Conservation (phyloP, 164 flowering plant species). For the Magnolia sinica region DNA sequence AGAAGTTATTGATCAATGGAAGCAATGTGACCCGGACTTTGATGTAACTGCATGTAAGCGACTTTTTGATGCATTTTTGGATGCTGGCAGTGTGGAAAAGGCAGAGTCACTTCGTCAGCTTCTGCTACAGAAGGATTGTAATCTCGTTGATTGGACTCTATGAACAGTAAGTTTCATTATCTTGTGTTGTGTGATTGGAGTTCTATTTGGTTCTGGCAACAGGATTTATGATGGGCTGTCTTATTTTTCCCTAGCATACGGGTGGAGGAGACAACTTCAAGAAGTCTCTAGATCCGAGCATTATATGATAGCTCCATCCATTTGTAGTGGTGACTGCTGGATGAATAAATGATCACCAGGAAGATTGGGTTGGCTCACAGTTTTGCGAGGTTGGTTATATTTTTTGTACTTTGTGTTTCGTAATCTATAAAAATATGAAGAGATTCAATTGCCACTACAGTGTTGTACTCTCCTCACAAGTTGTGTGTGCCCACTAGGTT, state of each 20-base stretch:
- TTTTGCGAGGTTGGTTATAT: not conserved
- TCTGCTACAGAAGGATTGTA: slow-evolving; percentile 28
- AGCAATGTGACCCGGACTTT: slow-evolving; percentile 52
- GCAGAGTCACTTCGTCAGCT: slow-evolving; percentile 32
- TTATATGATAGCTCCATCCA: not conserved
- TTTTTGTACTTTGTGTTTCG: not conserved
- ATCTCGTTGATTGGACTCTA: slow-evolving; percentile 20
- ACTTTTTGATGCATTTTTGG: slow-evolving; percentile 50
- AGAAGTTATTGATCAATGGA: slow-evolving; percentile 75
- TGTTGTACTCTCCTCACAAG: not conserved
- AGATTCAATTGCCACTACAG: not conserved
- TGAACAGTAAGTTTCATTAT: not conserved
- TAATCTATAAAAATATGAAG: too few relatives aligned
- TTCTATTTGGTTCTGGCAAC: not conserved
- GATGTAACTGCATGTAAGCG: slow-evolving; percentile 40
- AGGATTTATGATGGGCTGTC: too few relatives aligned
- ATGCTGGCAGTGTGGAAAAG: slow-evolving; percentile 41
- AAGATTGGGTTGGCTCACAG: not conserved
- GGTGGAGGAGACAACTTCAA: not conserved
- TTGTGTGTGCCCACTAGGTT: not conserved
- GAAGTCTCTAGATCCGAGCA: not conserved
- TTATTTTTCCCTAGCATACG: too few relatives aligned
- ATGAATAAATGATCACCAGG: not conserved
- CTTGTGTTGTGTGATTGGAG: not conserved
- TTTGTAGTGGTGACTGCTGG: not conserved